These are phyloP conservation scores for Ceratocystis lukuohia DNA, from an alignment of 2,329 filamentous ascomycete species.

Conservation along the genomic window DNA sequence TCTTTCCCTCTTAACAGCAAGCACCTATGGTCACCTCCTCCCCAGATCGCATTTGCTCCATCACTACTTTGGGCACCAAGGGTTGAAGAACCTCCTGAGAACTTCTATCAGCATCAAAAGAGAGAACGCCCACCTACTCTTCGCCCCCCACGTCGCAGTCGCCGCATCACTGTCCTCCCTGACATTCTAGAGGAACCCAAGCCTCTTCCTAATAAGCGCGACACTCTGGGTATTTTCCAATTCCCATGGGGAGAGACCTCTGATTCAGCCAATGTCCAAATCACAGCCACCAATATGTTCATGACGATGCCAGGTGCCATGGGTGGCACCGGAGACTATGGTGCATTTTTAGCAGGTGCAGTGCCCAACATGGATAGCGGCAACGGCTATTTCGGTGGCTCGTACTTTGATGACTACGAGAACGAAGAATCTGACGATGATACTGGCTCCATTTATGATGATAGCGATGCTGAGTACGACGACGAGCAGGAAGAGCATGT, in stretches of 20 bases:
- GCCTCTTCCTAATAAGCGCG: conserved; percentile 43
- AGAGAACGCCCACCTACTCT: conserved; percentile 35
- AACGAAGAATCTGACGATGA: conserved; percentile 34
- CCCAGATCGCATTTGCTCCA: neutral
- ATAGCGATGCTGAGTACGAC: conserved; percentile 22
- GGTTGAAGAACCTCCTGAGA: neutral
- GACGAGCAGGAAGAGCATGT: conserved; percentile 27
- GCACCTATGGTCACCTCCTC: conserved; percentile 28
- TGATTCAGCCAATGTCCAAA: conserved; percentile 37
- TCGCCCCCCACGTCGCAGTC: conserved; percentile 41
- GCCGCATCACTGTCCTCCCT: conserved; percentile 44
- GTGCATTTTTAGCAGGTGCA: conserved; percentile 26
- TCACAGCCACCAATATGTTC: conserved; percentile 27
- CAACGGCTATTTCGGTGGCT: conserved; percentile 29
- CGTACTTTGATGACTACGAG: conserved; percentile 49
- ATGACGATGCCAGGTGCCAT: conserved; percentile 41
- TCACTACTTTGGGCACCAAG: conserved; percentile 25
- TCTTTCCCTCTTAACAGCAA: conserved; percentile 28
- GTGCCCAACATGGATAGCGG: conserved; percentile 26
- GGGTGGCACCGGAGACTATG: conserved; percentile 28
- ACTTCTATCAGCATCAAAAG: conserved; percentile 20
- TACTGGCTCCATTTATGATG: conserved; percentile 26
- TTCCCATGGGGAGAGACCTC: conserved; percentile 54
- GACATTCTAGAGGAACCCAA: conserved; percentile 51
- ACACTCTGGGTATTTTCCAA: conserved; percentile 50